A percentile compares a stretch with the other conserved stretches of the same genome.
phyloP scores from a whole-genome alignment of 371 early-diverging fungal species.

The Sporodiniella umbellata region DNA sequence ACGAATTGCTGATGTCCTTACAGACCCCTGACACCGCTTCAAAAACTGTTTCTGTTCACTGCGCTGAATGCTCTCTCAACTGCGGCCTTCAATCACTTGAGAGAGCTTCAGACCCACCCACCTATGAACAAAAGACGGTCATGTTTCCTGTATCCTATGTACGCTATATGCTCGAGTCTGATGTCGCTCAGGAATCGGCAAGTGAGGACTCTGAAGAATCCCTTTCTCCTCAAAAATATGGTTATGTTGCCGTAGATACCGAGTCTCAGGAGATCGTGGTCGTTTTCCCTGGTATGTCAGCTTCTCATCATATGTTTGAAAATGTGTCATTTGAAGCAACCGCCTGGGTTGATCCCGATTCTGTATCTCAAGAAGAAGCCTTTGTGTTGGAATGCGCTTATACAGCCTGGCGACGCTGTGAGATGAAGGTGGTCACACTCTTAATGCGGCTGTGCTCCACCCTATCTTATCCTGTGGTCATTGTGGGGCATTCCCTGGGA shows the following conservation, averaged over 20 bases:
- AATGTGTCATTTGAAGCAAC: slow-evolving; percentile 26
- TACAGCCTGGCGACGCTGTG: slow-evolving; percentile 35
- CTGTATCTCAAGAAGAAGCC: slow-evolving; percentile 5
- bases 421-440: slow-evolving; percentile 35
- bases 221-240: slow-evolving; percentile 9
- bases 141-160: slow-evolving; percentile 12
- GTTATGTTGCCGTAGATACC: slow-evolving; percentile 35
- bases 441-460: slow-evolving; percentile 34
- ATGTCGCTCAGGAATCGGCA: neutral
- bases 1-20: slow-evolving; percentile 4
- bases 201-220: neutral
- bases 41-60: neutral
- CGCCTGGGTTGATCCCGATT: slow-evolving; percentile 29
- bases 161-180: neutral
- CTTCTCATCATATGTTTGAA: slow-evolving; percentile 25
- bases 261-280: slow-evolving; percentile 33
- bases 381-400: slow-evolving; percentile 35
- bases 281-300: slow-evolving; percentile 27
- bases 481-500: slow-evolving; percentile 32
- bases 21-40: too few relatives aligned
- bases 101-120: neutral
- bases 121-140: slow-evolving; percentile 3
- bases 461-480: slow-evolving; percentile 30
- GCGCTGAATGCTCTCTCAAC: slow-evolving; percentile 8
- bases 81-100: slow-evolving; percentile 1